Evolutionary conservation across 2,329 filamentous ascomycete species (phyloP).

Genomic region (Parasarocladium wereldwijsianum): DNA sequence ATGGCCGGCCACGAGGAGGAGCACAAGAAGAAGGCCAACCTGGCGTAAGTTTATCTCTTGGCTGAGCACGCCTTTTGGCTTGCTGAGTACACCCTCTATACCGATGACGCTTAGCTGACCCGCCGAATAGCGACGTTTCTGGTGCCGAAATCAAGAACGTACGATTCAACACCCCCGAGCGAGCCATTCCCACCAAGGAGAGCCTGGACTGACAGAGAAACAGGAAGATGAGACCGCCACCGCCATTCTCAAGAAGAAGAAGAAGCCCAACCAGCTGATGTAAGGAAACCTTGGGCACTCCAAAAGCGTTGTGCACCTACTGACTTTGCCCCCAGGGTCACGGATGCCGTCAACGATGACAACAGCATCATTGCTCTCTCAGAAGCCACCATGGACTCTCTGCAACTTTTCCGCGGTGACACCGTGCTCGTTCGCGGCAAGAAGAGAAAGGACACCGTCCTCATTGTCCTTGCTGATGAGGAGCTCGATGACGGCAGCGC

Average conservation of each 20-base stretch:
- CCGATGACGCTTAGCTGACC: conserved; percentile 19
- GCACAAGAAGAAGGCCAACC: conserved; percentile 70
- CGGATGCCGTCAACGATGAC: conserved; percentile 97
- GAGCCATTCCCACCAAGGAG: conserved; percentile 1
- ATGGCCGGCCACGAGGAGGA: conserved; percentile 59
- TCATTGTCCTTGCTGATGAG: conserved; percentile 95
- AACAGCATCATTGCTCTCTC: conserved; percentile 98
- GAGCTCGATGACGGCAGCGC: conserved; percentile 95
- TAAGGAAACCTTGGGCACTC: conserved; percentile 35
- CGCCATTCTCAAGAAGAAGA: conserved; percentile 99
- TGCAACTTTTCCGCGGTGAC: conserved; percentile 96
- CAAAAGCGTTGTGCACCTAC: conserved; percentile 8
- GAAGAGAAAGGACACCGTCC: conserved; percentile 97
- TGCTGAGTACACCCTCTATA: conserved; percentile 2
- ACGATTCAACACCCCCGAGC: conserved; percentile 21
- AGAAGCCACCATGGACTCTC: conserved; percentile 96
- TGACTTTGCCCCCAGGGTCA: conserved; percentile 51
- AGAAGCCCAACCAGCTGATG: conserved; percentile 99
- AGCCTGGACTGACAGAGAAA: conserved; percentile 16
- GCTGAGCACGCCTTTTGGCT: neutral
- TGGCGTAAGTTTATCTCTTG: conserved; percentile 47
- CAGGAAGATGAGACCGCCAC: conserved; percentile 85
- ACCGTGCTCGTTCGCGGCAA: conserved; percentile 97
- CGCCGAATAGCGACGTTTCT: conserved; percentile 58
- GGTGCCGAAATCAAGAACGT: conserved; percentile 78